Conservation (phyloP, 345 rosid genomes). For the Melaleuca quinquenervia region DNA sequence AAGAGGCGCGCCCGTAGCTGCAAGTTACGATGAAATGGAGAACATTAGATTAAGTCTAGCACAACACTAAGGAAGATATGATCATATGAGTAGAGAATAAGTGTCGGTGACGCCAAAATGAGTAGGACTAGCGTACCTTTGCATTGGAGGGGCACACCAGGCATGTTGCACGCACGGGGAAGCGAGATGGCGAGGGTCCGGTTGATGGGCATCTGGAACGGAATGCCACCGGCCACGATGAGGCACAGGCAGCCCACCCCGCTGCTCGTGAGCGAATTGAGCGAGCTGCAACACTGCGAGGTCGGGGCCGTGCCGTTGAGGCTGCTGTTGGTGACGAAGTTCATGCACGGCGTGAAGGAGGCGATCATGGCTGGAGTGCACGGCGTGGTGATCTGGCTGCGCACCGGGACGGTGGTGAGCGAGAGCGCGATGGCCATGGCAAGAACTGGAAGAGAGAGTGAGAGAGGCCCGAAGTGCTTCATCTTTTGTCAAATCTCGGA, state of each 20-base stretch:
- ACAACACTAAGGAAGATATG: background rate
- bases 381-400: conserved; percentile 31
- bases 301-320: conserved; percentile 46
- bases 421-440: background rate
- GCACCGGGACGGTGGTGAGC: conserved; percentile 16
- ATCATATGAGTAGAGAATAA: background rate
- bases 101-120: background rate
- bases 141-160: conserved; percentile 75
- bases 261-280: conserved; percentile 40
- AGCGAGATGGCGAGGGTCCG: conserved; percentile 71
- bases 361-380: conserved; percentile 46
- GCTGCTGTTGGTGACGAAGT: conserved; percentile 50
- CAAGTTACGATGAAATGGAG: conserved; percentile 2
- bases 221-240: conserved; percentile 50
- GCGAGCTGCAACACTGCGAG: conserved; percentile 48
- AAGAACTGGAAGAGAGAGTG: background rate
- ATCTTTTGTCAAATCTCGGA: background rate
- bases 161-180: conserved; percentile 81
- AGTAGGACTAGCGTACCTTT: conserved; percentile 17
- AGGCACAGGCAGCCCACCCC: conserved; percentile 73
- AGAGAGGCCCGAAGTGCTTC: conserved; percentile 1
- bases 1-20: conserved; percentile 46
- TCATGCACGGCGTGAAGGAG: conserved; percentile 59
- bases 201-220: conserved; percentile 62
- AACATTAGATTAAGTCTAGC: background rate